Base-by-base conservation (phyloP, 108 stramenopile species). In the Fragilaria crotonensis region DNA sequence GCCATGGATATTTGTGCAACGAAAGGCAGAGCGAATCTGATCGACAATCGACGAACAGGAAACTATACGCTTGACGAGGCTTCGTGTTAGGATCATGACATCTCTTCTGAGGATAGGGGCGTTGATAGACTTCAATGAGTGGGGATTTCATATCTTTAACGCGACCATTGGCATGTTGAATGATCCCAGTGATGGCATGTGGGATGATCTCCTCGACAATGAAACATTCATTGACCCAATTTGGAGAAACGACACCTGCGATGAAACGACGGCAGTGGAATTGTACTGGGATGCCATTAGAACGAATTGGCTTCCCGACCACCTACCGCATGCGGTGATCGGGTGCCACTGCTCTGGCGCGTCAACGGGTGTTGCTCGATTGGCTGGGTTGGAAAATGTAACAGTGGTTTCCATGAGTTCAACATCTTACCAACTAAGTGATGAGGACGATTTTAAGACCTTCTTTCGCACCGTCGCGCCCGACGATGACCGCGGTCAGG, bases 401-500 rank as follows among this genome's bases (percentile, higher is more conserved):
- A 9, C 54, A 9, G 5, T 30, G n/a, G n/a, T 55, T 18, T 28
- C 54, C 11, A 5, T n/a, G 7, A 30, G 5, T 11, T 25, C 54
- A 22, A 29, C 54, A 18, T 28, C 54, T 9, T 14, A 18, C 21
- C 25, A 17, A 28, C 30, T 55, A 20, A 22, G 21, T 22, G 21
- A 22, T n/a, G 49, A n/a, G 9, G 54, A 55, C 5, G 54, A 25
- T 7, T 55, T 22, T 31, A 18, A 18, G 26, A 28, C 7, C 26
- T 55, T 55, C n/a, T 55, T 23, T 9, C 21, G 54, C 14, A 55
- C 30, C 7, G 28, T 29, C 5, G 29, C 26, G 5, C 54, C 54
- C 22, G 54, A 55, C 28, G 23, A 55, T 31, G 54, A 55, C 25
- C 7, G 14, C 5, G 54, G 54, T 55, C 54, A 55, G 23, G 54